A percentile compares a stretch with the other conserved stretches of the same genome.
phyloP scores from a whole-genome alignment of 352 stramenopile genomes.

The Globisporangium yorkense region DNA sequence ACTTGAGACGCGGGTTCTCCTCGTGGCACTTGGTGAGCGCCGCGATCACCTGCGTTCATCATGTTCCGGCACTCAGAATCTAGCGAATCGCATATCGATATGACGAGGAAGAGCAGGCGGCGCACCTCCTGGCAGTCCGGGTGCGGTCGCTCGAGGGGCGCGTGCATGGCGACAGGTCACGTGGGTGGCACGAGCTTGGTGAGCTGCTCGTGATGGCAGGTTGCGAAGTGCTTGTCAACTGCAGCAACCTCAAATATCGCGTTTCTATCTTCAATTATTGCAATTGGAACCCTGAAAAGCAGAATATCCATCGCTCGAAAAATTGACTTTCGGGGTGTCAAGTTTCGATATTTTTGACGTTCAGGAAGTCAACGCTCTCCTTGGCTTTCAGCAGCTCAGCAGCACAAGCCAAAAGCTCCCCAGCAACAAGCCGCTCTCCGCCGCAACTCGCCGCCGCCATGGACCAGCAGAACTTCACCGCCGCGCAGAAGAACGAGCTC shows the following conservation, averaged over 20 bases:
- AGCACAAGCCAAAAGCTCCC: background rate
- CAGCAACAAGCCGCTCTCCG: background rate
- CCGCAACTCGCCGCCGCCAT: slow-evolving; percentile 18
- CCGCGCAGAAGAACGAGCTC: slow-evolving; percentile 83
- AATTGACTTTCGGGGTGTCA: background rate
- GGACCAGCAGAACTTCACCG: slow-evolving; percentile 72
- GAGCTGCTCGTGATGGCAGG: background rate
- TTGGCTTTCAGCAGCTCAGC: background rate
- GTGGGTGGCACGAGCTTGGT: background rate
- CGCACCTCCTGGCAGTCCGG: slow-evolving; percentile 75
- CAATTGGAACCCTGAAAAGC: background rate
- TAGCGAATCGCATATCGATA: background rate
- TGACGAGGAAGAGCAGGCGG: background rate
- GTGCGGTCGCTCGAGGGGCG: slow-evolving; percentile 73
- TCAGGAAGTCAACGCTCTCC: too few species aligned
- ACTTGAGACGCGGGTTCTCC: slow-evolving; percentile 72
- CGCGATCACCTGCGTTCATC: slow-evolving; percentile 48
- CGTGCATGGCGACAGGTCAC: slow-evolving; percentile 39
- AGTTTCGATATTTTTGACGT: too few species aligned
- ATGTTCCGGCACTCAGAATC: too few species aligned
- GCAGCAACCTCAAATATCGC: too few species aligned
- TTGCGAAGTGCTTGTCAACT: background rate
- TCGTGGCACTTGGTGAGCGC: slow-evolving; percentile 66
- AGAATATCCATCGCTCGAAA: background rate
- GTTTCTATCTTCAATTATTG: background rate